Base-by-base conservation (phyloP, 2,329 filamentous ascomycete species). In the Calonectria pteridis region DNA sequence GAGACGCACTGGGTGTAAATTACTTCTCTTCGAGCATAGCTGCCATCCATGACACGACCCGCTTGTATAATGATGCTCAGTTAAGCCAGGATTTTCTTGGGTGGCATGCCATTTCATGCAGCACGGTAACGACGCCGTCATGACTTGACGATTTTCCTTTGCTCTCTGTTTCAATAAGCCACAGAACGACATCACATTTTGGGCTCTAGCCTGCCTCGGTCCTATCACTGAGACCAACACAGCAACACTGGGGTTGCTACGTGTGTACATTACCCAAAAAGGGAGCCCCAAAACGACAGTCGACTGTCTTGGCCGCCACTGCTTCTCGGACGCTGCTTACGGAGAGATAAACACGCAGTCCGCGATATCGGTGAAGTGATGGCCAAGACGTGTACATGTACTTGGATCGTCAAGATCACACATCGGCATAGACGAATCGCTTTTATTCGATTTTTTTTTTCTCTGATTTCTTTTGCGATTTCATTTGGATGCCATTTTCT, bases 91-190 rank as follows among this genome's bases (percentile, higher is more conserved):
- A 66, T 76, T 77, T 77, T 76, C 64, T 76, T 77, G 64, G 76
- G 75, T 74, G 79, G 78, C 72, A 76, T 74, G 76, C 67, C 77
- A 75, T 79, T 77, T 80, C 76, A 81, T 81, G 79, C 81, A 81
- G 80, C 79, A 81, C 78, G 78, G 79, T 83, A 75, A 84, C 81
- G 83, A 84, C 74, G 81, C 81, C 80, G 79, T 79, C 81, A 86
- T 81, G 84, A 86, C 77, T 82, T 86, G 81, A 86, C 81, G 84
- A 86, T 80, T 85, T 82, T 83, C 81, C 77, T 83, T 83, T 76
- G 80, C 79, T 79, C 76, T 81, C 78, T 84, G 82, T 84, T 81
- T 81, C 78, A 81, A 77, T 80, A 81, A 73, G 77, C 73, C 77
- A 69, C 74, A 76, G 75, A 78, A 77, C 69, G 76, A 77, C 71